A percentile compares a stretch with the other conserved stretches of the same genome.
phyloP scores from a whole-genome alignment of 257 asterid genomes.

The Nicotiana otophora region DNA sequence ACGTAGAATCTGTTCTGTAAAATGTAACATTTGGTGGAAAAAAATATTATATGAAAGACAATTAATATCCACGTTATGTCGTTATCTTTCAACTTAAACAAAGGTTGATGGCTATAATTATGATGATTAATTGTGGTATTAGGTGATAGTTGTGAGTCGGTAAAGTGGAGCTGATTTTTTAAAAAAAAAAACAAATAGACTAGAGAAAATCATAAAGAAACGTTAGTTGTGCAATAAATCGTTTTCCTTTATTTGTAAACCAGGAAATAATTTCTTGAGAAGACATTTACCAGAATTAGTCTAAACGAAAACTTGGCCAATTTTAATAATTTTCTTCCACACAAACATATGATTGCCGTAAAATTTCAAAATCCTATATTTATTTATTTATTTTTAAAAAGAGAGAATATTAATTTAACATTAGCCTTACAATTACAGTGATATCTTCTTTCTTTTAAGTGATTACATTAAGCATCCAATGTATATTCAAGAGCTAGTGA shows the following conservation, averaged over 20 bases:
- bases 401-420: background rate
- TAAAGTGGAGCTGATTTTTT: background rate
- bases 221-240: background rate
- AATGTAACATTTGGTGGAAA: background rate
- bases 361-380: background rate
- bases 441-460: background rate
- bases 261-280: background rate
- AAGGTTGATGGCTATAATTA: background rate
- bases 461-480: too few relatives aligned
- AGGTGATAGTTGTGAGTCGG: background rate
- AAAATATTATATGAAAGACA: background rate
- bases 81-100: background rate
- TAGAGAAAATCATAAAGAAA: background rate
- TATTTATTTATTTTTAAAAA: background rate
- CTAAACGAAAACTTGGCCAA: background rate
- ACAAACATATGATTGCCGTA: background rate
- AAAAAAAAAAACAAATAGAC: background rate
- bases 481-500: too few relatives aligned
- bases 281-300: slow-evolving; percentile 1
- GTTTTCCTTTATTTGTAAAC: background rate
- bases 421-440: background rate
- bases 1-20: background rate
- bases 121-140: background rate
- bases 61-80: slow-evolving; percentile 9
- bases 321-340: background rate